Evolutionary conservation across 208 protist species (phyloP).

Genomic region (Trypanosoma melophagium): DNA sequence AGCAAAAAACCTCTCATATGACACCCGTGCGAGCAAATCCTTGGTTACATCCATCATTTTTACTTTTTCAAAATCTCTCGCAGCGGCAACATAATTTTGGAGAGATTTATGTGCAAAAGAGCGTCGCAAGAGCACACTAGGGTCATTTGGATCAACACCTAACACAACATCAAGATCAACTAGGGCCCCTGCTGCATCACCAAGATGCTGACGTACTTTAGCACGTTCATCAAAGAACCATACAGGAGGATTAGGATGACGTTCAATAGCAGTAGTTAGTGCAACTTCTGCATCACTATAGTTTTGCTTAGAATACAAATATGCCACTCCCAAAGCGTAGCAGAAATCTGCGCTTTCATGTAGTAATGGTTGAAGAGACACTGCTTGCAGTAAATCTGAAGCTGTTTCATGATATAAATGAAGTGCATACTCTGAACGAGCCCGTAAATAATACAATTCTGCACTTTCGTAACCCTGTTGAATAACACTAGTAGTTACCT

Average conservation of each 20-base stretch:
- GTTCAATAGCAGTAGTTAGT: conserved; percentile 51
- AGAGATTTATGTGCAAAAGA: conserved; percentile 84
- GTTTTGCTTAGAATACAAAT: conserved; percentile 25
- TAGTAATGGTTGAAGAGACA: conserved; percentile 41
- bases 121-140: conserved; percentile 77
- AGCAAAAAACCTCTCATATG: conserved; percentile 27
- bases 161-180: conserved; percentile 84
- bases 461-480: conserved; percentile 28
- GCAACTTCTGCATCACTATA: conserved; percentile 38
- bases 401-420: conserved; percentile 47
- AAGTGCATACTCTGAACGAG: conserved; percentile 70
- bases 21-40: conserved; percentile 1
- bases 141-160: conserved; percentile 47
- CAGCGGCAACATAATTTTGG: conserved; percentile 64
- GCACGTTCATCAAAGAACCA: conserved; percentile 83
- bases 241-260: conserved; percentile 12
- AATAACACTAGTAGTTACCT: conserved; percentile 15
- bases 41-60: conserved; percentile 29
- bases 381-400: conserved; percentile 57
- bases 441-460: conserved; percentile 80
- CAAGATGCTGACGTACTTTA: conserved; percentile 75
- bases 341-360: conserved; percentile 34
- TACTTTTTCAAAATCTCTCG: conserved; percentile 85
- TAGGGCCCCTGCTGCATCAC: conserved; percentile 50
- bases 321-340: conserved; percentile 54